Percentiles rank a stretch among this genome's conserved stretches.
These are phyloP conservation scores for Pulicaria dysenterica DNA, from an alignment of 129 eudicot species.

Conservation along the genomic window DNA sequence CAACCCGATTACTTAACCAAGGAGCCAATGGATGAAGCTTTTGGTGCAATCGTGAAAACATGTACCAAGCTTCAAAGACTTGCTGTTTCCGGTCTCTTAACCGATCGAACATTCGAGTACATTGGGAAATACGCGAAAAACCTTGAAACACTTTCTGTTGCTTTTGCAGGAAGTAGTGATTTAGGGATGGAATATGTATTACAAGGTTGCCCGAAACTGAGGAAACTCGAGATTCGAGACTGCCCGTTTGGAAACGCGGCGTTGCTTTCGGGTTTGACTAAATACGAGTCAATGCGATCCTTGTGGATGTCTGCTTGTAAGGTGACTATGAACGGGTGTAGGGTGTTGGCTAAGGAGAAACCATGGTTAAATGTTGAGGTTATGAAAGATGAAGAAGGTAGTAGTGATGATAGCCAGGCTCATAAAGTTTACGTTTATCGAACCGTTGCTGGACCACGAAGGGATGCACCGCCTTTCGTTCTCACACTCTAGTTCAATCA, in stretches of 20 bases:
- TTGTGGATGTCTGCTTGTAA: conserved; percentile 82
- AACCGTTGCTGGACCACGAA: conserved; percentile 70
- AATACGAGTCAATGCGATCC: conserved; percentile 75
- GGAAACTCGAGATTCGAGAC: conserved; percentile 76
- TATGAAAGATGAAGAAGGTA: conserved; percentile 55
- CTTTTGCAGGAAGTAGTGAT: conserved; percentile 83
- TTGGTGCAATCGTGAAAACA: conserved; percentile 71
- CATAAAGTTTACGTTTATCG: conserved; percentile 69
- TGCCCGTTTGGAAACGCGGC: conserved; percentile 78
- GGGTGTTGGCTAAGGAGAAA: conserved; percentile 47
- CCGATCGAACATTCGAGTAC: conserved; percentile 67
- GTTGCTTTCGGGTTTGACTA: conserved; percentile 51
- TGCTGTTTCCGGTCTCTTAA: conserved; percentile 69
- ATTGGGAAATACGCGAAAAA: conserved; percentile 79
- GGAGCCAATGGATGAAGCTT: conserved; percentile 86
- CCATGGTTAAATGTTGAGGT: conserved; percentile 76
- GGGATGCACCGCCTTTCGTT: conserved; percentile 73
- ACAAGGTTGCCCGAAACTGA: conserved; percentile 62
- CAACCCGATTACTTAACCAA: conserved; percentile 65
- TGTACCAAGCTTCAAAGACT: conserved; percentile 71
- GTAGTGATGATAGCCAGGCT: conserved; percentile 45
- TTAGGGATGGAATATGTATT: conserved; percentile 59
- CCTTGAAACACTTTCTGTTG: conserved; percentile 76
- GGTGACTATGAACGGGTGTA: conserved; percentile 66
- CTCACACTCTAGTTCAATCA: conserved; percentile 44